These are phyloP conservation scores for Trichoderma oligosporum DNA, from an alignment of 2,329 filamentous ascomycete genomes.

Conservation along the genomic window DNA sequence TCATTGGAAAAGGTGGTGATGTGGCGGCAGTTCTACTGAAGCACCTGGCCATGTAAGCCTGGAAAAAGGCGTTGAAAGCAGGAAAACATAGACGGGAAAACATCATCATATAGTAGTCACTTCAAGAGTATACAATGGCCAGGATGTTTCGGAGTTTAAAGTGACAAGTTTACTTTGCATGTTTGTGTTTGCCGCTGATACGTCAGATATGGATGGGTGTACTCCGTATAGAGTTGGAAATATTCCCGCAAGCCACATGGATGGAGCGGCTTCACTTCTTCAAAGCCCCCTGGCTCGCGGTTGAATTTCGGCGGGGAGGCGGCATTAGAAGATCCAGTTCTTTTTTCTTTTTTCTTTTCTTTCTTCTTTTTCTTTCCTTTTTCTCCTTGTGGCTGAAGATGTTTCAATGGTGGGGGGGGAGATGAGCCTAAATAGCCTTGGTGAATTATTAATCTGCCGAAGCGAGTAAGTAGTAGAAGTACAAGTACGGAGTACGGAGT, in stretches of 20 bases:
- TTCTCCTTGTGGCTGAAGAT: not conserved
- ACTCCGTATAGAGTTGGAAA: no score
- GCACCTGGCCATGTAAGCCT: no score
- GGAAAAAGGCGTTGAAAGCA: no score
- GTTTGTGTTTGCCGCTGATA: no score
- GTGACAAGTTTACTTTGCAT: not conserved
- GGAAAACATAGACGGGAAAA: not conserved
- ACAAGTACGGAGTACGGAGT: no score
- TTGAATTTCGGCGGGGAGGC: slow-evolving; percentile 8
- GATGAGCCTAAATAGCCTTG: not conserved
- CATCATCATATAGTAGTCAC: not conserved
- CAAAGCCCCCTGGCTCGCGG: slow-evolving; percentile 1
- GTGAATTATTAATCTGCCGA: not conserved
- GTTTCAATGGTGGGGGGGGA: not conserved
- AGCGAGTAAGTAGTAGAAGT: not conserved
- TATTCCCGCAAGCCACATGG: no score
- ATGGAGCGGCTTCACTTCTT: not conserved
- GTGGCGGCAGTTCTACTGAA: no score
- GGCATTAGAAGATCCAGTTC: slow-evolving; percentile 4
- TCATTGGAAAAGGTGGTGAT: no score
- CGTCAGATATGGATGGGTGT: no score
- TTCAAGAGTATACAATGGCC: not conserved
- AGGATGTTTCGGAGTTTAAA: not conserved
- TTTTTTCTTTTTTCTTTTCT: not conserved
- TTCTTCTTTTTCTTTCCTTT: not conserved